These are phyloP conservation scores for Aphanomyces astaci DNA, from an alignment of 352 stramenopile genomes.

Conservation along the genomic window DNA sequence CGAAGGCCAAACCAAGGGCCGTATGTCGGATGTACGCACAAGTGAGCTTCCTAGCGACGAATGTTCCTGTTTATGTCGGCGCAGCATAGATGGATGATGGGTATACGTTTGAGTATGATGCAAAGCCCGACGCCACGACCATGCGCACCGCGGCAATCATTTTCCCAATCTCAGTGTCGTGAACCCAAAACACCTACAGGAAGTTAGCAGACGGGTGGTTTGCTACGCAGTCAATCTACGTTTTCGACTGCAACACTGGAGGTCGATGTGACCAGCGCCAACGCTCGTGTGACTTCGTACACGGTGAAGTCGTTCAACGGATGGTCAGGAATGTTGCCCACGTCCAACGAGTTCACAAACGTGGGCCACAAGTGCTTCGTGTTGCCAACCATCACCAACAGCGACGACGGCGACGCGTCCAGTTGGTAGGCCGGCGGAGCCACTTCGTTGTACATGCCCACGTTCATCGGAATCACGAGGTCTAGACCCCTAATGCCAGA, in stretches of 20 bases:
- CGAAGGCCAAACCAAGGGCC: conserved; percentile 65
- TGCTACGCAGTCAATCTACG: not conserved
- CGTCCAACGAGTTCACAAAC: conserved; percentile 36
- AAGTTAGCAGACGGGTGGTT: not conserved
- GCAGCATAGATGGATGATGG: too few relatives aligned
- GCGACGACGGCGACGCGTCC: conserved; percentile 19
- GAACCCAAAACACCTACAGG: conserved; percentile 51
- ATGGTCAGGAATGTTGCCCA: conserved; percentile 33
- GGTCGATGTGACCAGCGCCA: conserved; percentile 27
- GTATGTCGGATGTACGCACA: conserved; percentile 53
- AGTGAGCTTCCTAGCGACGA: conserved; percentile 39
- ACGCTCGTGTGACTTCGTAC: conserved; percentile 29
- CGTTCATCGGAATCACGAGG: conserved; percentile 51
- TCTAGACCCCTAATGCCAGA: conserved; percentile 41
- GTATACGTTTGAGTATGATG: conserved; percentile 11
- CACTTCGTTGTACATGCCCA: conserved; percentile 55
- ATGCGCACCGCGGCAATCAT: conserved; percentile 72
- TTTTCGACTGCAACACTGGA: conserved; percentile 19
- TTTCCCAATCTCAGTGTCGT: conserved; percentile 52
- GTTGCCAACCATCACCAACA: conserved; percentile 61
- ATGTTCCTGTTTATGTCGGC: too few relatives aligned
- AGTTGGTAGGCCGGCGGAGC: conserved; percentile 39
- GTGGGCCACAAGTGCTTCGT: conserved; percentile 45
- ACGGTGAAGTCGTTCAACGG: conserved; percentile 55
- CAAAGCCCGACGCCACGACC: conserved; percentile 34